Conservation (phyloP, 2,329 filamentous ascomycete species). For the Colletotrichum zoysiae region DNA sequence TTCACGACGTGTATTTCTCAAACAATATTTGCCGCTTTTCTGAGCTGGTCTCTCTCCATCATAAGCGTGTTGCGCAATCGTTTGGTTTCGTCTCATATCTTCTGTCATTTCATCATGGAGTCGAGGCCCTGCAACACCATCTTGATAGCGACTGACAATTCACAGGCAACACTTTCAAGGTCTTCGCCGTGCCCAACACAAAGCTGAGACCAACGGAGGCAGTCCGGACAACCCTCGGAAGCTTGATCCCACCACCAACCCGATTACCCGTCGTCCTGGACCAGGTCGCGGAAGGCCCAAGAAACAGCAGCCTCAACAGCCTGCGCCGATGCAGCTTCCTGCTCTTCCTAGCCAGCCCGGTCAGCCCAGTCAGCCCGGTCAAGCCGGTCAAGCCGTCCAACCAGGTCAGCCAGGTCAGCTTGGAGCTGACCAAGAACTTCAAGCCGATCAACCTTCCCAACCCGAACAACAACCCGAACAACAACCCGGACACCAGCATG, state of each 20-base stretch:
- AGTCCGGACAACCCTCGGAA: slow-evolving; percentile 53
- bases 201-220: slow-evolving; percentile 58
- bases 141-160: slow-evolving; percentile 17
- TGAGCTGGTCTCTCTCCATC: background rate
- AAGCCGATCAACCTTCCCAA: slow-evolving; percentile 37
- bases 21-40: background rate
- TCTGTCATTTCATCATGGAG: background rate
- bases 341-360: slow-evolving; percentile 24
- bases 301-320: slow-evolving; percentile 55
- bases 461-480: background rate
- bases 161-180: slow-evolving; percentile 73
- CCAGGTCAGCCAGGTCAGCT: slow-evolving; percentile 12
- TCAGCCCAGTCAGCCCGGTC: slow-evolving; percentile 18
- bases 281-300: slow-evolving; percentile 67
- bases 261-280: slow-evolving; percentile 71
- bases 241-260: slow-evolving; percentile 66
- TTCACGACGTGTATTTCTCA: background rate
- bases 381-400: background rate
- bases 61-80: background rate
- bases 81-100: background rate
- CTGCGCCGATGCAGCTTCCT: slow-evolving; percentile 39
- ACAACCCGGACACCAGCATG: slow-evolving; percentile 4
- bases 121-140: background rate
- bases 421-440: slow-evolving; percentile 12
- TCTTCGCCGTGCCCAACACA: slow-evolving; percentile 67